phyloP scores from a whole-genome alignment of 2,329 filamentous ascomycete genomes.

The Alternaria postmessia region DNA sequence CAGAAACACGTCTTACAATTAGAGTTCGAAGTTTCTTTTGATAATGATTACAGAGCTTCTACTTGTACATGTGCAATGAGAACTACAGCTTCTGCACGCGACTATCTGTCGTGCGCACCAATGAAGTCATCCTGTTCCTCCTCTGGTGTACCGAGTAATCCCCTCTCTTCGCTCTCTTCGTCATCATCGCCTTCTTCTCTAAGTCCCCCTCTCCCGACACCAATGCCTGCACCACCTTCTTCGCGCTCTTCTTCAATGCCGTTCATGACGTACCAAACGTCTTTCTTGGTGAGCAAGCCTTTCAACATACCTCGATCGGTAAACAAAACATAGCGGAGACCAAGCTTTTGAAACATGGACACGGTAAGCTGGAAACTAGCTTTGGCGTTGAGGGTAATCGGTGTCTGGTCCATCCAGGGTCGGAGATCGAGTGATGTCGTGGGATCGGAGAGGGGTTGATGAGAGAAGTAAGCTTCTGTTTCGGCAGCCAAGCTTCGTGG shows the following conservation, averaged over 20 bases:
- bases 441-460: slow-evolving; percentile 79
- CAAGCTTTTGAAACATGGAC: slow-evolving; percentile 93
- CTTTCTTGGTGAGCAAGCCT: slow-evolving; percentile 94
- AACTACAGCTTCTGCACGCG: slow-evolving; percentile 6
- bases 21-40: slow-evolving; percentile 6
- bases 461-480: slow-evolving; percentile 83
- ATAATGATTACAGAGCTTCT: neutral
- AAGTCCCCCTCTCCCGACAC: slow-evolving; percentile 38
- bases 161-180: slow-evolving; percentile 51
- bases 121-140: slow-evolving; percentile 35
- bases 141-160: slow-evolving; percentile 43
- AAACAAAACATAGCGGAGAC: slow-evolving; percentile 88
- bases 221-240: slow-evolving; percentile 49
- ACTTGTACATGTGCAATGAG: neutral
- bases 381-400: slow-evolving; percentile 83
- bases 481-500: slow-evolving; percentile 69
- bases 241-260: slow-evolving; percentile 53
- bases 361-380: slow-evolving; percentile 84
- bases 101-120: slow-evolving; percentile 22
- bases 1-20: neutral
- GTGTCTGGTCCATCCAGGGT: slow-evolving; percentile 99
- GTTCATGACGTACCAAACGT: slow-evolving; percentile 92
- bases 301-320: slow-evolving; percentile 81
- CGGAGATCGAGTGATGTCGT: slow-evolving; percentile 82
- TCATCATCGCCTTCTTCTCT: slow-evolving; percentile 41